These are phyloP conservation scores for Aureobasidium sp. DNA, from an alignment of 2,329 filamentous ascomycete genomes.

Conservation along the genomic window DNA sequence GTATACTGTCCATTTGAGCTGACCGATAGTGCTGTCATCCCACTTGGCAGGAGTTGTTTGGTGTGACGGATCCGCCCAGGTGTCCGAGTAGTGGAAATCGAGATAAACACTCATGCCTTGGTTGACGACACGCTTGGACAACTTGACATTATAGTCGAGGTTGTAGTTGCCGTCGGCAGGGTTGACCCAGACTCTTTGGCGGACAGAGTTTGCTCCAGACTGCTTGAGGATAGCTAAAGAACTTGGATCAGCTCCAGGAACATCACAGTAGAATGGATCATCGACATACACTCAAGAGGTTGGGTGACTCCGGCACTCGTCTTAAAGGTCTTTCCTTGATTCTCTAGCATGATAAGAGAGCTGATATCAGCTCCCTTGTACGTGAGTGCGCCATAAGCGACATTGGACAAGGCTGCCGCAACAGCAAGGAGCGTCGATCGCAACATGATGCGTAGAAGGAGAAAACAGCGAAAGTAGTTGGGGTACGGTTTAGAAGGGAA, in stretches of 20 bases:
- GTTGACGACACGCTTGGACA: constrained; percentile 27
- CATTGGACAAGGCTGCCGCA: neutral
- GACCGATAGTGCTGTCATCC: constrained; percentile 26
- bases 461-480: neutral
- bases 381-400: constrained; percentile 18
- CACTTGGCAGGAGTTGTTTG: constrained; percentile 27
- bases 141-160: constrained; percentile 29
- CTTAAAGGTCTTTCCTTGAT: constrained; percentile 28
- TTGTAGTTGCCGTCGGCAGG: constrained; percentile 24
- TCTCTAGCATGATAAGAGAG: constrained; percentile 30
- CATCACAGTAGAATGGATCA: neutral
- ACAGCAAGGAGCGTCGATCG: neutral
- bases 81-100: constrained; percentile 27
- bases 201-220: constrained; percentile 22
- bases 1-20: constrained; percentile 26
- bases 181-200: constrained; percentile 27
- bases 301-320: constrained; percentile 22
- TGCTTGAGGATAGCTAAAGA: constrained; percentile 18
- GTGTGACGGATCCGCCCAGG: constrained; percentile 31
- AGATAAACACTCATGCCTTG: constrained; percentile 29
- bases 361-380: constrained; percentile 34
- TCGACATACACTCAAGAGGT: constrained; percentile 4
- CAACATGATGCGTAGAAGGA: neutral
- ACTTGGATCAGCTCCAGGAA: constrained; percentile 20
- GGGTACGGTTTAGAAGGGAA: neutral